Evolutionary conservation across 2,329 filamentous ascomycete species (phyloP), one percentile per base, ranked within the genome.

Genomic region (Exophiala oligosperma): DNA sequence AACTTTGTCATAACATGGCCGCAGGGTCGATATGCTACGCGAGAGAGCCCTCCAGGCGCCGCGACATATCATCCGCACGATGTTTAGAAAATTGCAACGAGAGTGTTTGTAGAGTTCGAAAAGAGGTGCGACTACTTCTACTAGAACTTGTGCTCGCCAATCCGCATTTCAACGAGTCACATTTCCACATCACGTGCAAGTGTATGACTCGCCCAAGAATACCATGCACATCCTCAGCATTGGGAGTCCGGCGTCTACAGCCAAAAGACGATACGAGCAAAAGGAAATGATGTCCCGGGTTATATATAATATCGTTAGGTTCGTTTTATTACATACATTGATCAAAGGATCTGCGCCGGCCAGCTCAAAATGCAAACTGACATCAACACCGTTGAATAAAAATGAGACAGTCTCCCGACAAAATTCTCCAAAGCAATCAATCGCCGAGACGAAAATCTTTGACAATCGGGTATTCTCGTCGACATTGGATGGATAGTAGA

Each of bases 241-340:
- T 44, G n/a, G n/a, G 23, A 17, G 17, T 23, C 11, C 23, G 8
- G 9, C 11, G n/a, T 17, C 40, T n/a, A 44, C n/a, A 3, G 17
- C 14, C 2, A 17, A 17, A 44, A 21, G 26, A 46, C 21, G 21
- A 21, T 23, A 24, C 9, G n/a, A 46, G 4, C 9, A 6, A 35
- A 24, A 14, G 40, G 11, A 14, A 43, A 5, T n/a, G 4, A 43
- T 5, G n/a, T 4, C 12, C 11, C 14, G 12, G 46, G 35, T 35
- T 46, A 28, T 47, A 56, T 38, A 28, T 28, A 28, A 35, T 35
- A 35, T 58, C 26, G 43, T 52, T 41, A 56, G 49, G 32, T 48
- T 54, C 23, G 51, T 59, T 62, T 63, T 60, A 63, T 63, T 63
- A 63, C 57, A 60, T 58, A 60, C 57, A 59, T 43, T 48, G 35